Evolutionary conservation across 768 basidiomycete species (phyloP).

Genomic region (Melanogaster broomeanus): DNA sequence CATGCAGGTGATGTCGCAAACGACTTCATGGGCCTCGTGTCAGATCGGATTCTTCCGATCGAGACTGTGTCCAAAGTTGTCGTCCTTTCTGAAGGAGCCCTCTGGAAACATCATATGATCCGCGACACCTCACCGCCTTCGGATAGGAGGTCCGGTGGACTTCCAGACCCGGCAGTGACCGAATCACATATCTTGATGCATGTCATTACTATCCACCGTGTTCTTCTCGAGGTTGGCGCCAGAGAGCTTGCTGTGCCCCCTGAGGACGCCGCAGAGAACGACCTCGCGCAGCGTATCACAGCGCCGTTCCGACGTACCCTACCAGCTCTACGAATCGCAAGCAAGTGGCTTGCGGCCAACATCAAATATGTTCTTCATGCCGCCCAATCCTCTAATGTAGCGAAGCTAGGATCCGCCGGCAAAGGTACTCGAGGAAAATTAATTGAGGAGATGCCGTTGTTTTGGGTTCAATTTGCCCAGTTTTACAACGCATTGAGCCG

Average conservation of each 20-base stretch:
- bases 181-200: conserved; percentile 72
- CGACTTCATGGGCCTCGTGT: conserved; percentile 62
- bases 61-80: conserved; percentile 78
- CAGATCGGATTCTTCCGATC: conserved; percentile 67
- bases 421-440: conserved; percentile 19
- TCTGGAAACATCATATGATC: conserved; percentile 84
- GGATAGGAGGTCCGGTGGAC: conserved; percentile 25
- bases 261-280: conserved; percentile 53
- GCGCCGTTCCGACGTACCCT: conserved; percentile 84
- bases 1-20: conserved; percentile 50
- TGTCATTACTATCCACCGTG: conserved; percentile 62
- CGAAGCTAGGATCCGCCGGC: conserved; percentile 5
- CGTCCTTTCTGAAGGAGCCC: conserved; percentile 73
- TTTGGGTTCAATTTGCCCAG: conserved; percentile 73
- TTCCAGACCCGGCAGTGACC: conserved; percentile 36
- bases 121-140: conserved; percentile 44
- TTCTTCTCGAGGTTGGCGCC: conserved; percentile 65
- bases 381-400: conserved; percentile 33
- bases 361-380: conserved; percentile 60
- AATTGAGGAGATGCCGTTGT: conserved; percentile 44
- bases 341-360: conserved; percentile 87
- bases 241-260: conserved; percentile 59
- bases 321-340: conserved; percentile 82
- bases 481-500: conserved; percentile 63
- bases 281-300: conserved; percentile 80